Percentiles rank a stretch among this genome's conserved stretches.
Conservation (phyloP, 176 grass and related monocot genomes). For the Eragrostis nindensis region DNA sequence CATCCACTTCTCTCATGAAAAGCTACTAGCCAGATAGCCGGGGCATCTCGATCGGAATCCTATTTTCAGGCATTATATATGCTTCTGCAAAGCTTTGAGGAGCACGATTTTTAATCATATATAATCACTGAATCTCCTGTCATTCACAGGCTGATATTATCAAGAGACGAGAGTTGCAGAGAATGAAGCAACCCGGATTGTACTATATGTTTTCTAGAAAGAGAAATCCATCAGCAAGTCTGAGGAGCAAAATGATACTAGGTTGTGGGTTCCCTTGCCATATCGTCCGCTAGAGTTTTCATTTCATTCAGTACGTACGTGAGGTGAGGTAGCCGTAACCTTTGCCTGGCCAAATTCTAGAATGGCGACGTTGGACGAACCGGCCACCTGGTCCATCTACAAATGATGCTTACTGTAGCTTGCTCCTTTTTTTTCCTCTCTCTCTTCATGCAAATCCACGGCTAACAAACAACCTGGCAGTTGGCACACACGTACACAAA, state of each 20-base stretch:
- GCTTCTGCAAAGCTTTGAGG: not conserved
- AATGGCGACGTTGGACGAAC: not conserved
- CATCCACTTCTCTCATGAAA: not conserved
- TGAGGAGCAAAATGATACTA: not conserved
- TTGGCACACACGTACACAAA: not conserved
- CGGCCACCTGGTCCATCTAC: no score
- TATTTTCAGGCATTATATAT: not conserved
- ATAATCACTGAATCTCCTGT: no score
- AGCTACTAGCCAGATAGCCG: no score
- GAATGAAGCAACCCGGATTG: not conserved
- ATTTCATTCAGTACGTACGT: no score
- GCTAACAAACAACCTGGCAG: not conserved
- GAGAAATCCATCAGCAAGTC: no score
- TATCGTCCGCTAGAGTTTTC: not conserved
- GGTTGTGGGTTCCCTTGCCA: no score
- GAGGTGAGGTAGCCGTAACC: no score
- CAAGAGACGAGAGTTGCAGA: slow-evolving; percentile 1
- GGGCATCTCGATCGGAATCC: slow-evolving; percentile 9
- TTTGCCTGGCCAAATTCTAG: not conserved
- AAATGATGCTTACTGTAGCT: no score
- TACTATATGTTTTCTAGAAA: not conserved
- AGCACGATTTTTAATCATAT: not conserved
- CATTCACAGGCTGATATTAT: not conserved
- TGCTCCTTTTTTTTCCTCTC: not conserved
- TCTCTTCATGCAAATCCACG: not conserved